phyloP scores from a whole-genome alignment of 2,329 filamentous ascomycete genomes.

The Ophiostoma fasciatum region DNA sequence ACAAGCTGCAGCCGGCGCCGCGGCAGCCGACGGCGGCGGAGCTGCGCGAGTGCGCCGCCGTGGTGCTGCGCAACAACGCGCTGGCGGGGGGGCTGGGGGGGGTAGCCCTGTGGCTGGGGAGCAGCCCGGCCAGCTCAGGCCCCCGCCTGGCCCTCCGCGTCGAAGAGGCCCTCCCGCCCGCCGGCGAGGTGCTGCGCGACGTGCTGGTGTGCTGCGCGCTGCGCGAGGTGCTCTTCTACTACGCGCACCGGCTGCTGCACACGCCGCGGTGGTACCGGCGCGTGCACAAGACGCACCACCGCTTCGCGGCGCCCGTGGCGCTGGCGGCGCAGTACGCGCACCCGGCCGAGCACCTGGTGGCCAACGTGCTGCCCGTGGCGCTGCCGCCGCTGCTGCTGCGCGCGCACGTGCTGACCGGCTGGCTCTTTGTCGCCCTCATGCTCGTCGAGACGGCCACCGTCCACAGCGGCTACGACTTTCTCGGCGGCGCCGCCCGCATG shows the following conservation, averaged over 20 bases:
- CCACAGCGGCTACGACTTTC: constrained; percentile 43
- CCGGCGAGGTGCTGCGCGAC: constrained; percentile 23
- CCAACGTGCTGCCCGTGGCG: constrained; percentile 36
- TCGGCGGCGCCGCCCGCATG: constrained; percentile 28
- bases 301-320: constrained; percentile 39
- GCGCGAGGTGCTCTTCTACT: constrained; percentile 41
- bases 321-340: constrained; percentile 42
- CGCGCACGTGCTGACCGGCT: constrained; percentile 37
- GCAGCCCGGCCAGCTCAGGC: not conserved
- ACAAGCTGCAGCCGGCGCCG: constrained; percentile 38
- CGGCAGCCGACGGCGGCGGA: constrained; percentile 32
- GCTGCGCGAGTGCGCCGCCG: constrained; percentile 25
- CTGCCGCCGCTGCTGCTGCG: constrained; percentile 31
- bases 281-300: constrained; percentile 42
- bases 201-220: constrained; percentile 25
- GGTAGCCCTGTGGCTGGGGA: constrained; percentile 3
- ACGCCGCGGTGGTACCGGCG: constrained; percentile 29
- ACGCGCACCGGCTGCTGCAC: constrained; percentile 38
- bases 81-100: constrained; percentile 22
- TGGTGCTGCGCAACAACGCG: constrained; percentile 33
- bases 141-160: constrained; percentile 23
- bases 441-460: constrained; percentile 37
- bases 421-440: constrained; percentile 32
- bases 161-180: constrained; percentile 21
- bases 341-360: constrained; percentile 38